Base-by-base conservation (phyloP, 495 filamentous ascomycete genomes). In the Chaetomium fimeti region DNA sequence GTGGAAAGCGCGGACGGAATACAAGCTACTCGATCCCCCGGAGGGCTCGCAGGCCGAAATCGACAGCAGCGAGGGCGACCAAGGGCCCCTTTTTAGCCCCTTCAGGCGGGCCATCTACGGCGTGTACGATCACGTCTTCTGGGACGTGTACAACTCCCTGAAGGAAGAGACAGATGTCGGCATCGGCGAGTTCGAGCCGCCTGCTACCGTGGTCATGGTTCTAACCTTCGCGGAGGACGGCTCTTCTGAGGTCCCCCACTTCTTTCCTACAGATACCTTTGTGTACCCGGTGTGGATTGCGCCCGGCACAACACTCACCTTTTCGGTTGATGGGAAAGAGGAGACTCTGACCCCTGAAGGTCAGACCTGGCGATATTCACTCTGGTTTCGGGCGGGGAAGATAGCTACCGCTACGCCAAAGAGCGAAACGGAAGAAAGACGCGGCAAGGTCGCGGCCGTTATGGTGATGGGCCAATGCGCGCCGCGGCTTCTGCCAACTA, bases 281-380 rank as follows among this genome's bases (percentile, higher is more conserved):
- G 29, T 55, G 28, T 55, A 55, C 15, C 52, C 52, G 28, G 28
- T 55, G 6, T 55, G 52, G 52, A 55, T 55, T 12, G 52, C 52
- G 16, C 52, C 52, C 27, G 16, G 16, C 16, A 55, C 52, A 16
- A 55, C 29, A 18, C 28, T 55, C 29, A 55, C 16, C 13, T 55
- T 55, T 11, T 36, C 52, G 4, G 28, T 55, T 5, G 52, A 20
- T 22, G 29, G 29, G 16, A 18, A 22, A 2, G 52, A 55, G 52
- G n/a, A 32, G 28, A 20, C 8, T 0, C 7, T 55, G 52, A 55
- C 52, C 7, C 16, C 52, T 11, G 52, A 55, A 2, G 29, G 52
- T 5, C 52, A 55, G 7, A 36, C 52, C 16, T 55, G 52, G 52
- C 20, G 29, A 6, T 29, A 20, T n/a, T 32, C 52, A 11, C 8